Conservation (phyloP, 2,329 filamentous ascomycete genomes). For the Paradendryphiella salina region DNA sequence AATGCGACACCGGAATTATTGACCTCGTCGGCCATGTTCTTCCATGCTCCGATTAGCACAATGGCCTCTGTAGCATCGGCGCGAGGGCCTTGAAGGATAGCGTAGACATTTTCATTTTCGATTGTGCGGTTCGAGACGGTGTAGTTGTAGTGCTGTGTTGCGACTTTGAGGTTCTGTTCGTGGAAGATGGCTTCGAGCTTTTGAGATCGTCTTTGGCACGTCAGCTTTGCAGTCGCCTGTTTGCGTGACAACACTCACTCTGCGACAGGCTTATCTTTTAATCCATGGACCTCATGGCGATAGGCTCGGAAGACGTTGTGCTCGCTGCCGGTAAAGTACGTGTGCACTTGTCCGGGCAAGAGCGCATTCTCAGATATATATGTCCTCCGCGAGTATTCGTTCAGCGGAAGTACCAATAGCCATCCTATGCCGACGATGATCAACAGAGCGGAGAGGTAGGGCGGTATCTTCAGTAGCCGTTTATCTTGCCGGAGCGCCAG, state of each 20-base stretch:
- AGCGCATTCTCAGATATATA: conserved; percentile 98
- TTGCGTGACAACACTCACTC: conserved; percentile 35
- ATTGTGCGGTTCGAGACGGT: conserved; percentile 73
- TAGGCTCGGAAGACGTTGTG: conserved; percentile 93
- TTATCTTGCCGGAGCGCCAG: conserved; percentile 77
- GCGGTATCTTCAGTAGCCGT: conserved; percentile 78
- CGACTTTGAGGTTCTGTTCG: conserved; percentile 81
- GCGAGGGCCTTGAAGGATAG: conserved; percentile 86
- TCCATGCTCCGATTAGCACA: conserved; percentile 87
- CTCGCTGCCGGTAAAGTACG: conserved; percentile 95
- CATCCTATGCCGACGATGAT: conserved; percentile 84
- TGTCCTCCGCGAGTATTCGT: conserved; percentile 87
- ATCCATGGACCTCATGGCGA: conserved; percentile 73
- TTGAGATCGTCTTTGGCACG: conserved; percentile 60
- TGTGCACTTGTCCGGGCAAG: conserved; percentile 93
- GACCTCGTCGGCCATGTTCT: conserved; percentile 73
- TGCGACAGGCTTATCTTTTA: conserved; percentile 52
- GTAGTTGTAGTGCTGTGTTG: conserved; percentile 86
- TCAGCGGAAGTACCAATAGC: conserved; percentile 85
- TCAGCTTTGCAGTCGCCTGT: conserved; percentile 12
- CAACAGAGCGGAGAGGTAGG: conserved; percentile 83
- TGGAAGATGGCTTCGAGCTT: conserved; percentile 75
- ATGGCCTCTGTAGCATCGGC: conserved; percentile 97
- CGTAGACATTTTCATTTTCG: conserved; percentile 87
- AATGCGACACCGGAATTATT: conserved; percentile 89